Conservation (phyloP, 495 filamentous ascomycete species). For the Bacidia gigantensis region DNA sequence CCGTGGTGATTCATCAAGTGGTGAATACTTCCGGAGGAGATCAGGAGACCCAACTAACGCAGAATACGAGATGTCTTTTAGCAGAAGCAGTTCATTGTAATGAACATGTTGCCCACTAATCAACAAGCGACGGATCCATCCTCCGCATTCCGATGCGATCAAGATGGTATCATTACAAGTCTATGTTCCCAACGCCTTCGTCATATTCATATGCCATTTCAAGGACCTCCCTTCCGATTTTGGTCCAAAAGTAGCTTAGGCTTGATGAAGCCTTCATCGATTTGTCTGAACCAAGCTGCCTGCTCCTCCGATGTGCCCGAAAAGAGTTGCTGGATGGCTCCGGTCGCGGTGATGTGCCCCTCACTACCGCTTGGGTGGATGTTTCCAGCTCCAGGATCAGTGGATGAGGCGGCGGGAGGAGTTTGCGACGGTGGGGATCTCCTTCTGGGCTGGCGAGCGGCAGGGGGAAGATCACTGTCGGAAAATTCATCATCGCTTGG, state of each 20-base stretch:
- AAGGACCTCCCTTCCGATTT: constrained; percentile 17
- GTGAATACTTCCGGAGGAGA: too few relatives aligned
- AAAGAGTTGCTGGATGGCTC: constrained; percentile 60
- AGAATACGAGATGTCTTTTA: too few relatives aligned
- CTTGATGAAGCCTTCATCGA: constrained; percentile 96
- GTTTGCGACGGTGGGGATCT: constrained; percentile 38
- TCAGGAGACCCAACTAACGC: too few relatives aligned
- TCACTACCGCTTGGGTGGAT: constrained; percentile 16
- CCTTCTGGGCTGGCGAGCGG: constrained; percentile 34
- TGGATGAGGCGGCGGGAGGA: constrained; percentile 15
- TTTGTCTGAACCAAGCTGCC: constrained; percentile 75
- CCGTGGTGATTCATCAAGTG: too few relatives aligned
- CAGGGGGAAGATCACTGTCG: constrained; percentile 39
- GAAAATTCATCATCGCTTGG: constrained; percentile 41
- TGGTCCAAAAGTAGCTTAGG: constrained; percentile 79
- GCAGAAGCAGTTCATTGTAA: too few relatives aligned
- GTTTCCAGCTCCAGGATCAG: constrained; percentile 20
- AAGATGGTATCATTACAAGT: constrained; percentile 3
- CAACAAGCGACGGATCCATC: not conserved
- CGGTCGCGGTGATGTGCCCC: constrained; percentile 32
- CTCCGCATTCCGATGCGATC: not conserved
- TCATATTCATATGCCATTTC: not conserved
- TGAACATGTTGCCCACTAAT: too few relatives aligned
- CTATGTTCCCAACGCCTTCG: constrained; percentile 4
- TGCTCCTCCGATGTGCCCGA: constrained; percentile 75